A percentile compares a stretch with the other conserved stretches of the same genome.
phyloP scores from a whole-genome alignment of 2,329 filamentous ascomycete species.

The Ceratocystis cubensis region DNA sequence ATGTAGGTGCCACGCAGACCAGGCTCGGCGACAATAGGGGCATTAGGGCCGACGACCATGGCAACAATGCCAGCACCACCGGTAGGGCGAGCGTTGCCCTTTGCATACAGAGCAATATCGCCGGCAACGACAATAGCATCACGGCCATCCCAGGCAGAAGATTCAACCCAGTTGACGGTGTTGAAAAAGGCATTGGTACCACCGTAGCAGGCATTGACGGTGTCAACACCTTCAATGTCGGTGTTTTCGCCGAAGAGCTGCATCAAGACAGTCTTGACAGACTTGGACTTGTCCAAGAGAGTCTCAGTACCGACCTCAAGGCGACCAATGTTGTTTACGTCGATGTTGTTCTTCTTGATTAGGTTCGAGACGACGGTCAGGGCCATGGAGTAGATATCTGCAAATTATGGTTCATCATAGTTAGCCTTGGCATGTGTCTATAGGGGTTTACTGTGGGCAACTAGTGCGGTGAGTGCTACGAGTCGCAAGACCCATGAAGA shows the following conservation, averaged over 20 bases:
- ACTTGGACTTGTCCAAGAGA: slow-evolving; percentile 80
- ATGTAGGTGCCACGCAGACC: slow-evolving; percentile 70
- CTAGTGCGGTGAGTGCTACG: not conserved
- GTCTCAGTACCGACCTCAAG: slow-evolving; percentile 81
- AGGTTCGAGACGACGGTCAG: slow-evolving; percentile 67
- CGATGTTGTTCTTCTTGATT: slow-evolving; percentile 71
- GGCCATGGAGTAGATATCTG: slow-evolving; percentile 79
- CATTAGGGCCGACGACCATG: slow-evolving; percentile 65
- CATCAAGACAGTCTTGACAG: slow-evolving; percentile 79
- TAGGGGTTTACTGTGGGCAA: not conserved
- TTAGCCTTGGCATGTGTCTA: slow-evolving; percentile 19
- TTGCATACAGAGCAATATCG: slow-evolving; percentile 76
- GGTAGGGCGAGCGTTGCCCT: slow-evolving; percentile 68
- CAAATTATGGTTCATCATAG: slow-evolving; percentile 17
- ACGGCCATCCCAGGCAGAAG: slow-evolving; percentile 73
- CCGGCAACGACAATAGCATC: slow-evolving; percentile 69
- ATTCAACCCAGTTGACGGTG: slow-evolving; percentile 74
- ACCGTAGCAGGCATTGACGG: slow-evolving; percentile 75
- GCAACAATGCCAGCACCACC: slow-evolving; percentile 70
- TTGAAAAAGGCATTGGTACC: slow-evolving; percentile 79
- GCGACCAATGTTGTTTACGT: slow-evolving; percentile 63
- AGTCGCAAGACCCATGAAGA: not conserved
- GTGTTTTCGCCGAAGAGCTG: slow-evolving; percentile 74
- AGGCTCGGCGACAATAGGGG: slow-evolving; percentile 63
- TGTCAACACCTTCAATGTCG: slow-evolving; percentile 74